phyloP scores from a whole-genome alignment of 345 rosid species.

The Capsella bursapastoris region DNA sequence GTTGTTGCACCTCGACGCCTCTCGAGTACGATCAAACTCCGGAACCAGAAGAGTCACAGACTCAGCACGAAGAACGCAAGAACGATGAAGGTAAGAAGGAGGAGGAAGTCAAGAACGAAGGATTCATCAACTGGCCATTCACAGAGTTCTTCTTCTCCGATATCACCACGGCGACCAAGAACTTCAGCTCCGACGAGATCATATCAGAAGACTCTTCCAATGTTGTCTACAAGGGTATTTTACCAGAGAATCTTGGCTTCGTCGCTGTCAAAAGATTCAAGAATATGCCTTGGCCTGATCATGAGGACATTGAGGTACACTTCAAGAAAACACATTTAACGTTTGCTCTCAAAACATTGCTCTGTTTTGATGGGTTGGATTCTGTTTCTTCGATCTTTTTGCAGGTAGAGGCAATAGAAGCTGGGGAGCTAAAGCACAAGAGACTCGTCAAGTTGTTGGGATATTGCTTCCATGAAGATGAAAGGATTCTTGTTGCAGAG shows the following conservation, averaged over 20 bases:
- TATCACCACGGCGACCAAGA: slow-evolving; percentile 59
- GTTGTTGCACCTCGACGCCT: not conserved
- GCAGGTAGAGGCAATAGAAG: slow-evolving; percentile 76
- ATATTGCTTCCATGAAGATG: slow-evolving; percentile 83
- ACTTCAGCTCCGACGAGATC: slow-evolving; percentile 58
- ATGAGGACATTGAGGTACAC: no score
- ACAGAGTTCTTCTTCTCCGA: slow-evolving; percentile 59
- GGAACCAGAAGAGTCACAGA: not conserved
- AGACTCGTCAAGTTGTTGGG: slow-evolving; percentile 84
- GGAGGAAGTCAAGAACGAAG: not conserved
- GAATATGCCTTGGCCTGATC: slow-evolving; percentile 54
- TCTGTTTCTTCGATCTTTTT: not conserved
- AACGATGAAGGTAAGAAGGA: not conserved
- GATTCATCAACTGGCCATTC: not conserved
- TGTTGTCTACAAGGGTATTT: slow-evolving; percentile 63
- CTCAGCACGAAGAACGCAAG: not conserved
- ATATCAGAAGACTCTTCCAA: slow-evolving; percentile 53
- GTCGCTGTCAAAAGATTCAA: slow-evolving; percentile 70
- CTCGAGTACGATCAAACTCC: not conserved
- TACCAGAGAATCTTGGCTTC: slow-evolving; percentile 50
- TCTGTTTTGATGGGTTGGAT: not conserved
- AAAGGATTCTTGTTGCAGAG: slow-evolving; percentile 83
- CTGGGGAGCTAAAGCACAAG: slow-evolving; percentile 70
- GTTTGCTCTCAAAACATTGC: not conserved
- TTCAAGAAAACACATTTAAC: no score